Base-by-base conservation (phyloP, 2,329 filamentous ascomycete species). In the Ophiocordyceps sinensis region DNA sequence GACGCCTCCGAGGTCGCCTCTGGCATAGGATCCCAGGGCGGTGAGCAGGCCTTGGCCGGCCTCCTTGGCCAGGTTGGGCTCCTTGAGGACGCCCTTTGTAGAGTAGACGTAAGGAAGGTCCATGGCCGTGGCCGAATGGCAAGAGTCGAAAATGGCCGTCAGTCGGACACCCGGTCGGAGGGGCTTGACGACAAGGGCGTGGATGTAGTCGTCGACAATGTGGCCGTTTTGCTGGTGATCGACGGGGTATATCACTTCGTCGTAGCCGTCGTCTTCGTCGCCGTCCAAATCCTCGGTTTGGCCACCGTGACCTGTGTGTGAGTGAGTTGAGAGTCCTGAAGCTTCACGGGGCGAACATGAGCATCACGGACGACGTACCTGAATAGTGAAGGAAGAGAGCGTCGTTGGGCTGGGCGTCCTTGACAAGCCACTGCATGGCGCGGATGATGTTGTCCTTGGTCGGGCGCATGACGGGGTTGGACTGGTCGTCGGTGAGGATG, bases 141-240 rank as follows among this genome's bases (percentile, higher is more conserved):
- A 87, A 6, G 79, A 85, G 61, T 87, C 82, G 59, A 87, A 87
- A 55, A 87, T 86, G 53, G 82, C 81, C 1, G 82, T 87, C 43
- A 86, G 64, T 65, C 89, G 82, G 28, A 95, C 89, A 53, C 91
- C 91, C 3, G 85, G 73, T 51, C 77, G 73, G 13, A 98, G 70
- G 4, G 85, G 73, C 41, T 69, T 70, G 36, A 98, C 89, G 64
- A 88, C 79, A 52, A 80, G 77, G 51, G 71, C 67, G 59, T 89
- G 82, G 65, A 86, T 83, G 58, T 86, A 79, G 53, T 87, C 82
- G 54, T 87, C 82, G 43, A 83, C 75, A 44, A 87, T 84, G 58
- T 84, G 79, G 29, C 82, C 80, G n/a, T 71, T 71, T 21, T 66
- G 60, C 44, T 77, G 64, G 61, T 80, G 82, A 57, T 87, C 82